A percentile compares a stretch with the other conserved stretches of the same genome.
Conservation (phyloP, 441 rosid genomes). For the Erysimum cheiri region DNA sequence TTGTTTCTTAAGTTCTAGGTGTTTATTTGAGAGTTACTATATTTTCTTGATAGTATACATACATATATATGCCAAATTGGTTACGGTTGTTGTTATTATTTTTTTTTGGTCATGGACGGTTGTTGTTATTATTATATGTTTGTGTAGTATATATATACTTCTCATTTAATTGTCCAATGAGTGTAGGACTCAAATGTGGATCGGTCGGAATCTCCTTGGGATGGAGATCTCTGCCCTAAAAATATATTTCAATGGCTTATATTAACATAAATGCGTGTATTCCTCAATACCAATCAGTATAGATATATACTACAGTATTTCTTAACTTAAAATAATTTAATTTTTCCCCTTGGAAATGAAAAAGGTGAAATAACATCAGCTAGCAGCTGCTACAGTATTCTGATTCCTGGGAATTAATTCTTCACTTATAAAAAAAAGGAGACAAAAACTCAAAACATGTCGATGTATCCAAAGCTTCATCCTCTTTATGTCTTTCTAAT, state of each 20-base stretch:
- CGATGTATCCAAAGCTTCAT: constrained; percentile 65
- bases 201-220: constrained; percentile 43
- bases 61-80: no score
- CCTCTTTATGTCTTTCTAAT: constrained; percentile 21
- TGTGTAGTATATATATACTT: neutral
- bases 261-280: constrained; percentile 14
- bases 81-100: no score
- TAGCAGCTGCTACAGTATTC: constrained; percentile 41
- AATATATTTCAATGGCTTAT: neutral
- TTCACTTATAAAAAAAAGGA: constrained; percentile 38
- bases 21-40: neutral
- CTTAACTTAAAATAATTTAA: constrained; percentile 19
- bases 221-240: constrained; percentile 40
- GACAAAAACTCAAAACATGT: constrained; percentile 45
- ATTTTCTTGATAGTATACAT: neutral
- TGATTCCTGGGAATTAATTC: constrained; percentile 33
- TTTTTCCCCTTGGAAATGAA: constrained; percentile 44
- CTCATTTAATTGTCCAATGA: constrained; percentile 32
- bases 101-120: no score
- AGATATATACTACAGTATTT: neutral
- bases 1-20: neutral
- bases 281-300: constrained; percentile 40
- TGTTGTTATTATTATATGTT: constrained; percentile 5
- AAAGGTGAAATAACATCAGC: constrained; percentile 50
- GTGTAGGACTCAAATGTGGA: constrained; percentile 37